Base-by-base conservation (phyloP, 1,284 basidiomycete genomes). In the Trametes versicolor region DNA sequence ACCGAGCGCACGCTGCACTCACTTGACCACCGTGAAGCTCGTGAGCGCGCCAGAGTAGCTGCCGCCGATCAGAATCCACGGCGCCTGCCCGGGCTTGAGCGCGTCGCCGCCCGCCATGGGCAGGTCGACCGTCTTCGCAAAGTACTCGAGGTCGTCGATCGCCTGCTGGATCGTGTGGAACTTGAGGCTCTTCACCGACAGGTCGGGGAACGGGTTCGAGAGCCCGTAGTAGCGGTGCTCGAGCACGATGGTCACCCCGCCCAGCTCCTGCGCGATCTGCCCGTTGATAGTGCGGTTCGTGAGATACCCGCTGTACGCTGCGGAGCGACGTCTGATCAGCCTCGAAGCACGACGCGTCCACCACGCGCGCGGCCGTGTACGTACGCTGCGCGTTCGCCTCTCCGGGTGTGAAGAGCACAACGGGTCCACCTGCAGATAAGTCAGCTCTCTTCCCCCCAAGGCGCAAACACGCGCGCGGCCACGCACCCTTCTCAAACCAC, bases 11-110 rank as follows among this genome's bases (percentile, higher is more conserved):
- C 32, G 12, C 21, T 4, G 32, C 8, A 77, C 84, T 72, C 66
- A 90, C 90, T 89, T 87, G 57, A 87, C 85, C 85, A 92, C 87
- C 1, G 89, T 88, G 85, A 87, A 93, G 67, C 86, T 85, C 1
- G 87, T 87, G 43, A 92, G 77, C 17, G 90, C 90, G 69, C 88
- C 88, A 69, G 87, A 81, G 71, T 92, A 91, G 72, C 88, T 90
- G 32, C 90, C 89, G n/a, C 91, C 91, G 39, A 89, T 75, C 29
- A 92, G 73, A 51, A 92, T 78, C 91, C 91, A 92, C 6, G 88
- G 87, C 0, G 86, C 85, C 58, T 85, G 82, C 53, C 80, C 81
- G 2, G 90, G 87, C 29, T 81, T 82, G 12, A 91, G 79, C 10
- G 78, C 72, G 65, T 85, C 82, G 6, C 91, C 91, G 50, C 84